Evolutionary conservation across 2,329 filamentous ascomycete species (phyloP).

Genomic region (Blastomyces silverae): DNA sequence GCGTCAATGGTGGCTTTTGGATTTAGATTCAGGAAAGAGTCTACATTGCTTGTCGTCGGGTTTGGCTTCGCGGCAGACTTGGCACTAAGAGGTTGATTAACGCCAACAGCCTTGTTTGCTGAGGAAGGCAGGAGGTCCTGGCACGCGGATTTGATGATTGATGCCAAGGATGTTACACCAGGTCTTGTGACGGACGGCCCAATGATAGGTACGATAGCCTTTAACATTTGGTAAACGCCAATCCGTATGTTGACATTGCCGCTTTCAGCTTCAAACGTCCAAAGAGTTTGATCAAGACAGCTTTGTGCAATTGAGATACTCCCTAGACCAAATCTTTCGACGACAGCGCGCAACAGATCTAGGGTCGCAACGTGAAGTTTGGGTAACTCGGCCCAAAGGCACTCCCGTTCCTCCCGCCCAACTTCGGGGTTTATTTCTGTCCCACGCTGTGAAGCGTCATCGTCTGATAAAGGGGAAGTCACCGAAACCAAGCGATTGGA

Average conservation of each 20-base stretch:
- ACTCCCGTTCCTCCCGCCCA: conserved; percentile 71
- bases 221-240: conserved; percentile 54
- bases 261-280: conserved; percentile 57
- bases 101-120: conserved; percentile 24
- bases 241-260: conserved; percentile 50
- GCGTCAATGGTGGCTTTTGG: conserved; percentile 22
- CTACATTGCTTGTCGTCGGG: conserved; percentile 53
- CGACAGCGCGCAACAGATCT: conserved; percentile 52
- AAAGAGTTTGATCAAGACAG: conserved; percentile 63
- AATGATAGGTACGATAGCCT: conserved; percentile 52
- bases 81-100: conserved; percentile 31
- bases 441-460: conserved; percentile 36
- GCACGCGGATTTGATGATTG: conserved; percentile 63
- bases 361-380: conserved; percentile 67
- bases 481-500: conserved; percentile 64
- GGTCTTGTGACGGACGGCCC: conserved; percentile 62
- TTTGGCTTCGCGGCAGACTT: conserved; percentile 38
- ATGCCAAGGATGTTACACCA: conserved; percentile 56
- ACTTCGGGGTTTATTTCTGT: conserved; percentile 66
- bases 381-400: conserved; percentile 66
- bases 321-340: conserved; percentile 52
- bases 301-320: conserved; percentile 56
- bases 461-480: conserved; percentile 44
- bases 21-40: conserved; percentile 58
- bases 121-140: conserved; percentile 58